These are phyloP conservation scores for Entonaema liquescens DNA, from an alignment of 495 filamentous ascomycete species.

Conservation along the genomic window DNA sequence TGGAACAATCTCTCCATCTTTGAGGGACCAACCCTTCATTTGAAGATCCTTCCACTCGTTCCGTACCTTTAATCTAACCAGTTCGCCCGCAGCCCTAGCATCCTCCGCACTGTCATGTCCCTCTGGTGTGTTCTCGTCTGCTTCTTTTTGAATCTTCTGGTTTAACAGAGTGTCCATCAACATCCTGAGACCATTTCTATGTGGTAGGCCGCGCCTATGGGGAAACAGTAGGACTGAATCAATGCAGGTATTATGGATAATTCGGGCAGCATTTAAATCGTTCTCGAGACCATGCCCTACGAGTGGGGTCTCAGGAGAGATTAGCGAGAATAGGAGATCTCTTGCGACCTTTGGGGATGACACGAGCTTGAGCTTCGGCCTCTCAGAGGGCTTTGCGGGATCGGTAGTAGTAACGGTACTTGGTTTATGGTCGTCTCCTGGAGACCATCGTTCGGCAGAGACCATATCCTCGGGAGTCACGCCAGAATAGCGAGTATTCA, in stretches of 20 bases:
- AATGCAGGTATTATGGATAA: conserved; percentile 84
- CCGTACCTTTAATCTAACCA: conserved; percentile 73
- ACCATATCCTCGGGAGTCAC: conserved; percentile 77
- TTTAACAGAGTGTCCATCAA: conserved; percentile 72
- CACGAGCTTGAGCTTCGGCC: conserved; percentile 67
- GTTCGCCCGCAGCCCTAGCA: conserved; percentile 83
- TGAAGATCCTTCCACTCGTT: conserved; percentile 71
- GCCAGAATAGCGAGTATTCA: conserved; percentile 91
- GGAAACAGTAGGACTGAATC: conserved; percentile 90
- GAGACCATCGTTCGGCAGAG: conserved; percentile 69
- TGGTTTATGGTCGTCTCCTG: conserved; percentile 31
- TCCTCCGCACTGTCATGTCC: conserved; percentile 94
- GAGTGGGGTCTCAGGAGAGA: conserved; percentile 78
- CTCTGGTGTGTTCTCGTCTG: conserved; percentile 57
- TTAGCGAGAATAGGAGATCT: conserved; percentile 71
- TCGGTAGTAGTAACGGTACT: conserved; percentile 5
- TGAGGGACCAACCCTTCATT: conserved; percentile 69
- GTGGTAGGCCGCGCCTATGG: conserved; percentile 75
- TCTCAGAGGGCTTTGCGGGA: conserved; percentile 1
- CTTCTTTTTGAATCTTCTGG: conserved; percentile 76
- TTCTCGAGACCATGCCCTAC: conserved; percentile 97
- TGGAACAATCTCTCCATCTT: conserved; percentile 59
- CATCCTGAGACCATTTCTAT: conserved; percentile 75
- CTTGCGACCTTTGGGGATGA: conserved; percentile 76
- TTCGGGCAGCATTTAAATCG: conserved; percentile 81